phyloP scores from a whole-genome alignment of 495 filamentous ascomycete genomes.

The Penicillium parvum region DNA sequence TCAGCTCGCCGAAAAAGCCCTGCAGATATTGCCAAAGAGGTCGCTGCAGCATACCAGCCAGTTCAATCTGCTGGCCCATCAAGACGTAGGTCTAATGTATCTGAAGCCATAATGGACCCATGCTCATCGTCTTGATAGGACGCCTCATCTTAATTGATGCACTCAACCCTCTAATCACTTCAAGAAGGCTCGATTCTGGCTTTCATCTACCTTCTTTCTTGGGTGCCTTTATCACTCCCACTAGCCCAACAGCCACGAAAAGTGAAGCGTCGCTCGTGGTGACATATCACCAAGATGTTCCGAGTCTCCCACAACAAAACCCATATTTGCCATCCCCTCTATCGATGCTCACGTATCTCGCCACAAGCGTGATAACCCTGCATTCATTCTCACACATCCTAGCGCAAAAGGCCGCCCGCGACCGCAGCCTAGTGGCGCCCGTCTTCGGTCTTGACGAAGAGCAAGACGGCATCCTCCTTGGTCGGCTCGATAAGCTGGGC shows the following conservation, averaged over 20 bases:
- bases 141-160: conserved; percentile 45
- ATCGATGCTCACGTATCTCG: conserved; percentile 55
- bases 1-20: conserved; percentile 55
- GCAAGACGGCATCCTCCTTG: conserved; percentile 67
- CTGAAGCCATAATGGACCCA: too few relatives aligned
- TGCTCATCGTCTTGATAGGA: conserved; percentile 21
- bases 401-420: conserved; percentile 59
- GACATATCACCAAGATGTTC: conserved; percentile 42
- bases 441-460: conserved; percentile 72
- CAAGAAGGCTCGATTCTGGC: conserved; percentile 20
- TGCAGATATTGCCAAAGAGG: conserved; percentile 55
- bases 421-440: conserved; percentile 66
- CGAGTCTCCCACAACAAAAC: conserved; percentile 48
- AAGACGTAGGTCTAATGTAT: conserved; percentile 25
- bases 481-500: conserved; percentile 41
- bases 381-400: conserved; percentile 67
- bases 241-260: conserved; percentile 19
- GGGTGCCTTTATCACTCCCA: conserved; percentile 30
- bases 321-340: conserved; percentile 67
- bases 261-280: conserved; percentile 41
- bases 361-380: conserved; percentile 60
- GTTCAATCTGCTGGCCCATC: conserved; percentile 24
- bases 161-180: conserved; percentile 37
- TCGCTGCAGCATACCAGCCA: conserved; percentile 25
- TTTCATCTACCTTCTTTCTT: conserved; percentile 39